Evolutionary conservation across 345 rosid species (phyloP).

Genomic region (Eucalyptus sideroxylon): DNA sequence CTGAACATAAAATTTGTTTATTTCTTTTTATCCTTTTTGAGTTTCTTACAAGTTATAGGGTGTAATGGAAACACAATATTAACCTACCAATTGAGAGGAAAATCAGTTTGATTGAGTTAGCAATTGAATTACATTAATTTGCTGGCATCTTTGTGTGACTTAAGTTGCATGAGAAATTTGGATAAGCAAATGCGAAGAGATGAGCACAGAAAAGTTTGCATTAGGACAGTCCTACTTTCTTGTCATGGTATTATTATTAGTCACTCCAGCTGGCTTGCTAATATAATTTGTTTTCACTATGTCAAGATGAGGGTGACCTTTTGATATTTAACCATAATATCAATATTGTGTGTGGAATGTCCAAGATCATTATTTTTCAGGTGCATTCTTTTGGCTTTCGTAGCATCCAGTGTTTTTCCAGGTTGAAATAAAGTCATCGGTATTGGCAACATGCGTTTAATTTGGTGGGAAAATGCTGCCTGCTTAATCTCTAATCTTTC

Average conservation of each 20-base stretch:
- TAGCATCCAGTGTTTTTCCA: background rate
- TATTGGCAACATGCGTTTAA: background rate
- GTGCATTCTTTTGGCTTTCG: background rate
- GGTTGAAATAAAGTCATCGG: background rate
- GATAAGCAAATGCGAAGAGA: background rate
- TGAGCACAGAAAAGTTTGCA: background rate
- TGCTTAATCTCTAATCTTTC: background rate
- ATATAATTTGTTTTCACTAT: background rate
- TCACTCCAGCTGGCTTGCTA: background rate
- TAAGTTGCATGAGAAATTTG: background rate
- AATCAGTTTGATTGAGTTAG: background rate
- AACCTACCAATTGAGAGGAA: background rate
- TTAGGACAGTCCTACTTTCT: background rate
- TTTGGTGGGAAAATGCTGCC: background rate
- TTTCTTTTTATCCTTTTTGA: background rate
- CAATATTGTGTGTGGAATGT: background rate
- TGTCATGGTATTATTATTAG: background rate
- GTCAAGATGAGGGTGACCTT: background rate
- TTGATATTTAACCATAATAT: background rate
- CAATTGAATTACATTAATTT: background rate
- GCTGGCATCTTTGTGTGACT: background rate
- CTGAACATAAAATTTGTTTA: background rate
- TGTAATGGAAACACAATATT: background rate
- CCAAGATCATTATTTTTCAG: background rate
- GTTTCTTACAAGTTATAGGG: background rate